Evolutionary conservation across 2,329 filamentous ascomycete species (phyloP), one percentile per base, ranked within the genome.

Genomic region (Epicoccum sorghinum): DNA sequence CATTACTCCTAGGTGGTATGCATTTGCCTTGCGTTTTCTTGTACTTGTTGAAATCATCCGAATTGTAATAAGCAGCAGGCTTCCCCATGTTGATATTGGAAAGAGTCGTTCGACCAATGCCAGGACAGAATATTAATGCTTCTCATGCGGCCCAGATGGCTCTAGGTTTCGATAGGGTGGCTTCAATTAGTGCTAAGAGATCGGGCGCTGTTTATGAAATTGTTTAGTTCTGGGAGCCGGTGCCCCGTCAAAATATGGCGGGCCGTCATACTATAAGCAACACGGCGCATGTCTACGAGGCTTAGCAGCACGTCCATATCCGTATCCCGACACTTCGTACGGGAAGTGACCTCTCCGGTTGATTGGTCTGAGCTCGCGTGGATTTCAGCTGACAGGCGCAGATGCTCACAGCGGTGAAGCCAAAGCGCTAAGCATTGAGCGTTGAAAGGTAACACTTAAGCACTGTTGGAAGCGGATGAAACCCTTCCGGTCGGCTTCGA

Each of bases 1-100:
- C 50, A 38, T 74, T 74, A 7, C 58, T 47, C 32, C 52, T 53
- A 22, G 68, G 69, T 29, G 64, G 69, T 27, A 50, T 2, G 7
- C 36, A 50, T 50, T 50, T 55, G 3, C 58, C 61, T 39, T 63
- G 60, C 37, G 57, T 59, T 27, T 44, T 58, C 45, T 66, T 69
- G 53, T 67, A 60, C 13, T 49, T 47, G 40, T 59, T 61, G 51
- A 62, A 66, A 4, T 67, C 65, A 8, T 68, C 63, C 4, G 64
- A 60, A 51, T 67, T 58, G 52, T 67, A 67, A 33, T 66, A 65
- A 24, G 57, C 66, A 30, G 55, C 47, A 30, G 58, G 61, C 37
- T 57, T 59, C 23, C 53, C 56, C 62, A 67, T 72, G 5, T 36
- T 59, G 40, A n/a, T 41, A n/a, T n/a, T 3, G 7, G 4, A 10